phyloP scores from a whole-genome alignment of 140 eudicot genomes.

The Cichorium intybus region DNA sequence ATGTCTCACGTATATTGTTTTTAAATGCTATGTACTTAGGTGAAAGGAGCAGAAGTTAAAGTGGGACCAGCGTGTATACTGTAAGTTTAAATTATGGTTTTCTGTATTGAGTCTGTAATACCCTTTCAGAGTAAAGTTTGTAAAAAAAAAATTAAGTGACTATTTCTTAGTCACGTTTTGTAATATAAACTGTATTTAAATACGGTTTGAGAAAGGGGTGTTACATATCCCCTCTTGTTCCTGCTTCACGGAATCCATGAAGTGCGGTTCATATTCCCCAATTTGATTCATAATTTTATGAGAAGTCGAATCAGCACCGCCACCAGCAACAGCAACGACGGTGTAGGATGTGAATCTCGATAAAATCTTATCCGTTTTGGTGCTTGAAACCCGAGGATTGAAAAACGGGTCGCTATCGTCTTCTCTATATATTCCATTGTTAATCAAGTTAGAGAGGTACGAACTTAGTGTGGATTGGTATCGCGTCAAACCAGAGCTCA shows the following conservation, averaged over 20 bases:
- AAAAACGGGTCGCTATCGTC: constrained; percentile 49
- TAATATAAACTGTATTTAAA: too few relatives aligned
- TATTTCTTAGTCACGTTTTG: too few relatives aligned
- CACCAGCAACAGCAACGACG: background rate
- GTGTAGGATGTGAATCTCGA: constrained; percentile 31
- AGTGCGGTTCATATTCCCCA: constrained; percentile 17
- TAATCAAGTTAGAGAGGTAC: constrained; percentile 45
- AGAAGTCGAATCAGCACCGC: constrained; percentile 14
- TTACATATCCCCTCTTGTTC: constrained; percentile 39
- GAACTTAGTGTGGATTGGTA: constrained; percentile 87
- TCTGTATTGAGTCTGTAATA: too few relatives aligned
- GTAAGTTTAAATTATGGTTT: too few relatives aligned
- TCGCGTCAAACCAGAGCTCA: constrained; percentile 61
- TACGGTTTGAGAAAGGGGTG: too few relatives aligned
- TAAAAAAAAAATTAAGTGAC: too few relatives aligned
- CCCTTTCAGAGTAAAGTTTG: too few relatives aligned
- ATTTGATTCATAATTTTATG: constrained; percentile 20
- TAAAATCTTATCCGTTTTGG: constrained; percentile 44
- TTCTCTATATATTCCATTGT: constrained; percentile 34
- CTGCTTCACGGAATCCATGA: constrained; percentile 40
- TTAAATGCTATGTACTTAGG: too few relatives aligned
- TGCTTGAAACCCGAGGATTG: constrained; percentile 42
- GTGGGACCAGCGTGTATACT: too few relatives aligned
- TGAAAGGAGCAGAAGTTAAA: too few relatives aligned
- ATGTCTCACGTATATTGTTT: too few relatives aligned